Conservation (phyloP, 495 filamentous ascomycete genomes). For the Neurospora hispaniola region DNA sequence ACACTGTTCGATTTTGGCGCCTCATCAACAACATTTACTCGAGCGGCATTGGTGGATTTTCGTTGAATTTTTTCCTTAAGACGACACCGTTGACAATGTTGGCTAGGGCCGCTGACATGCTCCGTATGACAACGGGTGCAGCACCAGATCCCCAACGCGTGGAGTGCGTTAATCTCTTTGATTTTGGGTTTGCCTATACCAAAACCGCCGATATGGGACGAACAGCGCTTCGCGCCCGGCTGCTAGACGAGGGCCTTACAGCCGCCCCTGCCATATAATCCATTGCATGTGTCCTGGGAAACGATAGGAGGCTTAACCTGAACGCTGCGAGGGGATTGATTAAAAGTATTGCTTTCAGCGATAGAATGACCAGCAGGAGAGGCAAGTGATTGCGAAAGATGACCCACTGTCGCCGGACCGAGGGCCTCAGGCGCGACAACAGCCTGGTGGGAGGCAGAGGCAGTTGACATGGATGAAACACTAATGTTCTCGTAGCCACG, state of each 20-base stretch:
- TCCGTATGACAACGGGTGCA: background rate
- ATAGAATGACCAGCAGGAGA: background rate
- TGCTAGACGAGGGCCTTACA: background rate
- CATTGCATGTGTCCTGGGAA: background rate
- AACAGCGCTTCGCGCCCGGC: background rate
- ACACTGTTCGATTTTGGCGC: background rate
- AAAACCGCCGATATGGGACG: too few species aligned
- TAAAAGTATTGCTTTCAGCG: background rate
- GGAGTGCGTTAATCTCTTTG: background rate
- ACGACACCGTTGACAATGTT: too few species aligned
- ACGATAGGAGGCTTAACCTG: background rate
- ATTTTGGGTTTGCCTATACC: too few species aligned
- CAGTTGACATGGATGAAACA: background rate
- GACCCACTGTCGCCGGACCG: background rate
- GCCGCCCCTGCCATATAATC: background rate
- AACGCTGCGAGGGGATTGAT: too few species aligned
- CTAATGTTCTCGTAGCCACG: background rate
- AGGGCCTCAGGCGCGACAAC: background rate
- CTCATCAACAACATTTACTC: too few species aligned
- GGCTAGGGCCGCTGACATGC: background rate
- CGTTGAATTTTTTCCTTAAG: too few species aligned
- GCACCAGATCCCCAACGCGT: background rate
- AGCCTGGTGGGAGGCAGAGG: background rate
- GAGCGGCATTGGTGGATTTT: too few species aligned
- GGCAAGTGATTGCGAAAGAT: background rate